Base-by-base conservation (phyloP, 495 filamentous ascomycete species). In the Acidomyces sp. region DNA sequence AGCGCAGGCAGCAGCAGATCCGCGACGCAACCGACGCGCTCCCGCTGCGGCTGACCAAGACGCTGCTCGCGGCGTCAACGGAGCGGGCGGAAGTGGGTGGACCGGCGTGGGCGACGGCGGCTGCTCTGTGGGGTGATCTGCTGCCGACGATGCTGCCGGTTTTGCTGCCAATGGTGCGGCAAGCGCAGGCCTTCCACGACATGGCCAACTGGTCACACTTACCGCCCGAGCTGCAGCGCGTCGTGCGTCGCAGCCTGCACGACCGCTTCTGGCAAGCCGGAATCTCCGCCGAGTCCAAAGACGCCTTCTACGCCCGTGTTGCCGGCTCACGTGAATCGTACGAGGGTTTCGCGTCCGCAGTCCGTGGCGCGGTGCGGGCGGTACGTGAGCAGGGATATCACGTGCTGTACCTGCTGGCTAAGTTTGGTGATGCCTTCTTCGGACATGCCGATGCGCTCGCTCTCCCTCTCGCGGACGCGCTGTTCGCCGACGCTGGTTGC, bases 211-310 rank as follows among this genome's bases (percentile, higher is more conserved):
- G 90, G 90, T 69, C 67, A 16, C 68, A 72, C 29, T 61, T 93
- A n/a, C 77, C 85, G 9, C 61, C 65, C 25, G 84, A 94, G 28
- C 80, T 88, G 70, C 77, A 71, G 41, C 63, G 67, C 9, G 74
- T 94, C 12, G 78, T 94, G 21, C 74, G 74, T 23, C 75, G 82
- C 4, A 83, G 95, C 33, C 63, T 99, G 13, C 93, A 85, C 1
- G 90, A 99, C 62, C 80, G 90, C 18, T 96, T 99, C 55, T 99
- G 90, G 90, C 90, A 99, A 70, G 82, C 88, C 12, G 90, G 90
- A 12, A 99, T 99, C 28, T 95, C 90, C 0, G 81, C 72, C 47
- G 90, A 93, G 19, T 95, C 81, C 49, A 80, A 85, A 51, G 90
- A 96, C 37, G 85, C 94, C 24, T 99, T 99, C 55, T 96, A 94